These are phyloP conservation scores for Epichloe festucae DNA, from an alignment of 2,329 filamentous ascomycete genomes.

Conservation along the genomic window DNA sequence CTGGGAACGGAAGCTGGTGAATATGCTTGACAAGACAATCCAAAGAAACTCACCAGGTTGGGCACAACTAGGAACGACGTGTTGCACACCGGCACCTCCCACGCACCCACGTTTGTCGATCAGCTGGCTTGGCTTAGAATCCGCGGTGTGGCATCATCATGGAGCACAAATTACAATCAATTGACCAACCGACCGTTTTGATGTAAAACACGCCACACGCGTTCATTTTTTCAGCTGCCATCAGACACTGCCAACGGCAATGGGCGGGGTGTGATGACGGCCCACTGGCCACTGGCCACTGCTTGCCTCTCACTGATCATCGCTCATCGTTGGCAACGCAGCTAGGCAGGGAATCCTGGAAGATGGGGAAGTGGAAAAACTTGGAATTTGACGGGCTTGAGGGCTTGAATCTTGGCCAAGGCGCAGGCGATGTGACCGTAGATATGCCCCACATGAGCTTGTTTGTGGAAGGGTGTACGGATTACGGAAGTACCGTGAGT, in stretches of 20 bases:
- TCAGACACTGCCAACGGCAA: no score
- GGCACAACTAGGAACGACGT: no score
- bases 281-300: no score
- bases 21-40: no score
- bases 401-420: not conserved
- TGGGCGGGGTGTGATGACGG: no score
- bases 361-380: not conserved
- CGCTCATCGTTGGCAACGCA: not conserved
- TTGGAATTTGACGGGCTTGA: not conserved
- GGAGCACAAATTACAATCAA: not conserved
- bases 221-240: no score
- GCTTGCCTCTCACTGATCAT: not conserved
- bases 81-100: not conserved
- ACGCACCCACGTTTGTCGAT: no score
- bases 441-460: constrained; percentile 3
- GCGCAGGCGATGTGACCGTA: not conserved
- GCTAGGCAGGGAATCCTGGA: not conserved
- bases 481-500: no score
- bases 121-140: not conserved
- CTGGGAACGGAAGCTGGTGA: no score
- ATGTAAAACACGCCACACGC: no score
- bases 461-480: not conserved
- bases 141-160: constrained; percentile 30
- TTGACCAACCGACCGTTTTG: no score
- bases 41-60: no score